Evolutionary conservation across 2,329 filamentous ascomycete genomes (phyloP).

Genomic region (Lecanicillium sp.): DNA sequence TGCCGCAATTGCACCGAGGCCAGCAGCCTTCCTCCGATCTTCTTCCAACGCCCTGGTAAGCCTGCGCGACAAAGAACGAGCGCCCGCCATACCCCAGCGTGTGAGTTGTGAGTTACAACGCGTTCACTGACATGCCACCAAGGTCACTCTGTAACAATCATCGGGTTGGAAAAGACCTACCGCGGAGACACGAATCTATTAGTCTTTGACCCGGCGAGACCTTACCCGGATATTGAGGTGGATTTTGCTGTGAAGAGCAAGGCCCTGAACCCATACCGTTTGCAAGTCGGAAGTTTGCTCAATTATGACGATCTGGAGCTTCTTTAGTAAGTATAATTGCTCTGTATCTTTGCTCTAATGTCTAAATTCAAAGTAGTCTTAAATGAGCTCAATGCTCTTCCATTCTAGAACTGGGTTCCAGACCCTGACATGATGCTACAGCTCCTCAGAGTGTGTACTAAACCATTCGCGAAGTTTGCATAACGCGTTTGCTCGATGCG

Average conservation of each 20-base stretch:
- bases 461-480: slow-evolving; percentile 82
- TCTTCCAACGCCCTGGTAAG: slow-evolving; percentile 74
- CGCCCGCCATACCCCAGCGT: too few relatives aligned
- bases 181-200: slow-evolving; percentile 63
- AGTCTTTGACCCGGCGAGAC: slow-evolving; percentile 83
- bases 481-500: slow-evolving; percentile 82
- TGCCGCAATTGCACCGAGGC: too few relatives aligned
- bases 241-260: slow-evolving; percentile 19
- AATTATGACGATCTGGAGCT: slow-evolving; percentile 74
- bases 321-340: slow-evolving; percentile 49
- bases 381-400: too few relatives aligned
- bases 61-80: too few relatives aligned
- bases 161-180: slow-evolving; percentile 67
- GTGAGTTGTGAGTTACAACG: background rate
- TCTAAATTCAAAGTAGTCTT: slow-evolving; percentile 1
- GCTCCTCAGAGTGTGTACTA: slow-evolving; percentile 28
- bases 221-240: slow-evolving; percentile 45
- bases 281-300: slow-evolving; percentile 58
- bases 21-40: slow-evolving; percentile 66
- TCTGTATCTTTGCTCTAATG: too few relatives aligned
- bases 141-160: slow-evolving; percentile 85
- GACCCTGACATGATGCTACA: too few relatives aligned
- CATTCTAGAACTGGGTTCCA: too few relatives aligned
- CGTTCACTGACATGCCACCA: too few relatives aligned
- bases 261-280: slow-evolving; percentile 65